Evolutionary conservation across 1,284 basidiomycete genomes (phyloP).

Genomic region (Cryptococcus maquisensis): DNA sequence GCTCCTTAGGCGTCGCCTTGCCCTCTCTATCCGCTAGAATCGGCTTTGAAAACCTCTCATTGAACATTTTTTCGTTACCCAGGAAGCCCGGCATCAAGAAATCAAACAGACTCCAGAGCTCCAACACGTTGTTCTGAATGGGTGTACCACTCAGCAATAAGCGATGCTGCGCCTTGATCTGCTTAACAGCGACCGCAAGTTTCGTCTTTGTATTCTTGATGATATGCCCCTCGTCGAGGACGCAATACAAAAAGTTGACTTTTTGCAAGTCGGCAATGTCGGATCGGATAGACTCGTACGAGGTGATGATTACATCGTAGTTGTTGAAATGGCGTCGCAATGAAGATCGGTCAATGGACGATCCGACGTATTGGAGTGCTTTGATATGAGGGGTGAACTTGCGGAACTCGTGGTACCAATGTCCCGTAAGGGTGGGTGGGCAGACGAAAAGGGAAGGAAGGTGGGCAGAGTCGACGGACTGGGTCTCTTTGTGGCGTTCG

Average conservation of each 20-base stretch:
- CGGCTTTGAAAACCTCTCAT: constrained; percentile 92
- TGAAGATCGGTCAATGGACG: constrained; percentile 74
- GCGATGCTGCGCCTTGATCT: constrained; percentile 82
- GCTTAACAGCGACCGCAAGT: constrained; percentile 93
- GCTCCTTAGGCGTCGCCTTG: constrained; percentile 77
- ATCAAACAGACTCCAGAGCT: constrained; percentile 98
- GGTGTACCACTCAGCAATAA: constrained; percentile 95
- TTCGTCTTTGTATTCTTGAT: constrained; percentile 99
- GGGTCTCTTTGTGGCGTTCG: constrained; percentile 62
- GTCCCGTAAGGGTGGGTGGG: constrained; percentile 93
- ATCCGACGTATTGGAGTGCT: constrained; percentile 86
- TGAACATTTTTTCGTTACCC: constrained; percentile 91
- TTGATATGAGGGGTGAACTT: constrained; percentile 85
- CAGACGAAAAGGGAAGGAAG: constrained; percentile 94
- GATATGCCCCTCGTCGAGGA: constrained; percentile 96
- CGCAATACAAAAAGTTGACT: constrained; percentile 89
- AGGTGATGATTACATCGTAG: constrained; percentile 89
- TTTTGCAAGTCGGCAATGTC: constrained; percentile 75
- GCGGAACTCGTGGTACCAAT: constrained; percentile 97
- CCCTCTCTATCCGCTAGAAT: constrained; percentile 93
- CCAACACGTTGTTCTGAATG: constrained; percentile 98
- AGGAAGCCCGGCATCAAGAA: constrained; percentile 99
- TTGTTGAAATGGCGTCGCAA: constrained; percentile 61
- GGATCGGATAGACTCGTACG: constrained; percentile 95
- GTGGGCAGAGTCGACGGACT: constrained; percentile 73